These are phyloP conservation scores for Diplodia intermedia DNA, from an alignment of 2,329 filamentous ascomycete species.

Conservation along the genomic window DNA sequence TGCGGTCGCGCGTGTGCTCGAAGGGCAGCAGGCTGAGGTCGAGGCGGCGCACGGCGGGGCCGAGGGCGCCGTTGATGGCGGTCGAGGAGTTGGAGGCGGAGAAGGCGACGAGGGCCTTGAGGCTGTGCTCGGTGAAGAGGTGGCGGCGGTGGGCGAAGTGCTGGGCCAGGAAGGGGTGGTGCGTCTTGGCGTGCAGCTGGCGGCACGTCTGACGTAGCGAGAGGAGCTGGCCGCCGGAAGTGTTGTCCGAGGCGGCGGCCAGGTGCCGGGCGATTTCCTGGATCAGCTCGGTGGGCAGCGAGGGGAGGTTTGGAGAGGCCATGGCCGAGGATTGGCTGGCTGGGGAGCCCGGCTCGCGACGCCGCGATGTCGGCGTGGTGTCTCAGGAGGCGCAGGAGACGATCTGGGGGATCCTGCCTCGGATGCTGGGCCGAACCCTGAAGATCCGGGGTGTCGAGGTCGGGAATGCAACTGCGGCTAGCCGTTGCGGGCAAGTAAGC, in stretches of 20 bases:
- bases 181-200: conserved; percentile 10
- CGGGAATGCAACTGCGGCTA: neutral
- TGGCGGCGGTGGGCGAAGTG: conserved; percentile 6
- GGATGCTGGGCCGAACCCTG: neutral
- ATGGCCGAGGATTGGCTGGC: neutral
- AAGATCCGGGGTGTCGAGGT: conserved; percentile 14
- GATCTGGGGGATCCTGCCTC: neutral
- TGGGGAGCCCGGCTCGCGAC: neutral
- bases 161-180: conserved; percentile 2
- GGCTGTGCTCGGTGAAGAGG: conserved; percentile 6
- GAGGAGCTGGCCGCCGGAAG: neutral
- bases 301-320: neutral
- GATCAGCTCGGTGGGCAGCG: conserved; percentile 15
- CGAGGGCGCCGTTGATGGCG: neutral
- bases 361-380: neutral
- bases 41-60: neutral
- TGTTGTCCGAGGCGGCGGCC: neutral
- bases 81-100: neutral
- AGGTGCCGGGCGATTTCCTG: conserved; percentile 12
- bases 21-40: conserved; percentile 5
- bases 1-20: conserved; percentile 2
- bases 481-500: neutral
- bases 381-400: neutral
- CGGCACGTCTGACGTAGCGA: neutral
- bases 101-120: neutral